These are phyloP conservation scores for Phlegmacium glaucopus DNA, from an alignment of 768 basidiomycete genomes.

Conservation along the genomic window DNA sequence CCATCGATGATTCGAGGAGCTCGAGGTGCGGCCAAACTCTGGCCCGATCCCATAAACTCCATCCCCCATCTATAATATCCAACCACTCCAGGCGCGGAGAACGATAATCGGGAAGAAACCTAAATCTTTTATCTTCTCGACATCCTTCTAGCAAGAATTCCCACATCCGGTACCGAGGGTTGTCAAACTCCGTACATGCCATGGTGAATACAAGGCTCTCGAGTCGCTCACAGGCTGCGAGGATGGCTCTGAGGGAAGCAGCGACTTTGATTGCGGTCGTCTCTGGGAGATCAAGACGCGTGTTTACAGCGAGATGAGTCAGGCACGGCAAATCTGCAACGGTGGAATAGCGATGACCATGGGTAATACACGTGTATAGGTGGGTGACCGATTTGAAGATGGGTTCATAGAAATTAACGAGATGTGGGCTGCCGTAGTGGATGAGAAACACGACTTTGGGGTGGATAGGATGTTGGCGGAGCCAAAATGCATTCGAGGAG, in stretches of 20 bases:
- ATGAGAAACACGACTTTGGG: conserved; percentile 28
- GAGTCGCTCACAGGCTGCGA: conserved; percentile 13
- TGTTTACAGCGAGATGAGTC: conserved; percentile 32
- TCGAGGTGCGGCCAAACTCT: conserved; percentile 9
- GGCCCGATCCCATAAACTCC: conserved; percentile 18
- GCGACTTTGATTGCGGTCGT: conserved; percentile 13
- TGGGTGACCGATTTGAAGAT: conserved; percentile 31
- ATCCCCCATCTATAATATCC: conserved; percentile 10
- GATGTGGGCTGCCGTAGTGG: conserved; percentile 31
- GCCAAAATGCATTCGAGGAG: conserved; percentile 31
- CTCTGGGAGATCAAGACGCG: conserved; percentile 21
- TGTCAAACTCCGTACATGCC: conserved; percentile 1
- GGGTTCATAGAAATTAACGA: conserved; percentile 32
- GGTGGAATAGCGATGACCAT: conserved; percentile 27
- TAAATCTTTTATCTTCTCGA: conserved; percentile 18
- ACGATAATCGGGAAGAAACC: conserved; percentile 19
- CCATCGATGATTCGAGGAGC: neutral
- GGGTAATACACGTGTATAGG: conserved; percentile 30
- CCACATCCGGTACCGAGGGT: conserved; percentile 12
- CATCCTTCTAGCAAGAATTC: conserved; percentile 7
- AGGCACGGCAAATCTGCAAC: conserved; percentile 28
- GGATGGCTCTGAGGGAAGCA: conserved; percentile 12
- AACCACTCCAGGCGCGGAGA: conserved; percentile 21
- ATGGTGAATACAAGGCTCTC: conserved; percentile 17
- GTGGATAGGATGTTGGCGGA: conserved; percentile 27